Percentiles rank a stretch among this genome's conserved stretches.
Evolutionary conservation across 2,329 filamentous ascomycete species (phyloP).

Genomic region (Phialophora chinensis): DNA sequence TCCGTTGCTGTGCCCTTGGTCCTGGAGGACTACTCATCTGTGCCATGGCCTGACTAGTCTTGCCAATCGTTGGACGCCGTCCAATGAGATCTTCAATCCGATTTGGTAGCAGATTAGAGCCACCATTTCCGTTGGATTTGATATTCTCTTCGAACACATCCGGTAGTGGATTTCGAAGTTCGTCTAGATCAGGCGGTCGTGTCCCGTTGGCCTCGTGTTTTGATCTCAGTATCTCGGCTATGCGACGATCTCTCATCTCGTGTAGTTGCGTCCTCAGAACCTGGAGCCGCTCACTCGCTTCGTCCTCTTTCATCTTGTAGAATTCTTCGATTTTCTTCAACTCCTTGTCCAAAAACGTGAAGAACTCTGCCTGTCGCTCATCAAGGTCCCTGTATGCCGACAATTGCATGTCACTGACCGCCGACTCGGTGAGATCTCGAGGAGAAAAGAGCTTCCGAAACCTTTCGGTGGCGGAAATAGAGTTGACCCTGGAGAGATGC

Average conservation of each 20-base stretch:
- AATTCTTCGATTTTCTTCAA: slow-evolving; percentile 91
- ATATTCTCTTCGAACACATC: slow-evolving; percentile 38
- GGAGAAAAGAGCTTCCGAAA: slow-evolving; percentile 49
- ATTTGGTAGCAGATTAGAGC: slow-evolving; percentile 39
- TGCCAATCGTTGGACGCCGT: slow-evolving; percentile 57
- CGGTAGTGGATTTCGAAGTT: slow-evolving; percentile 28
- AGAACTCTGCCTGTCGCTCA: slow-evolving; percentile 81
- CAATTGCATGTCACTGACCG: slow-evolving; percentile 56
- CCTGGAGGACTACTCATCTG: slow-evolving; percentile 51
- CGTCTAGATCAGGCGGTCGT: slow-evolving; percentile 5
- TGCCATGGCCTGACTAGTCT: slow-evolving; percentile 60
- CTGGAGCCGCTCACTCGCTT: slow-evolving; percentile 74
- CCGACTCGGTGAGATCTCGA: slow-evolving; percentile 45
- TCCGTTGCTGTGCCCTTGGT: slow-evolving; percentile 42
- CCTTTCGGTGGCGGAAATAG: slow-evolving; percentile 43
- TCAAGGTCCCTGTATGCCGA: slow-evolving; percentile 70
- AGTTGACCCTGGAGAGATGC: slow-evolving; percentile 36
- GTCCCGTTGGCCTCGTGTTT: slow-evolving; percentile 7
- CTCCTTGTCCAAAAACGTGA: slow-evolving; percentile 80
- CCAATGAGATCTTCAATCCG: slow-evolving; percentile 53
- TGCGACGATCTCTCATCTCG: slow-evolving; percentile 85
- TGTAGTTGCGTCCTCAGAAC: slow-evolving; percentile 83
- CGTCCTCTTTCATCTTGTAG: slow-evolving; percentile 84
- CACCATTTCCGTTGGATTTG: slow-evolving; percentile 38
- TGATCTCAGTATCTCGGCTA: slow-evolving; percentile 67